Evolutionary conservation across 2,329 filamentous ascomycete genomes (phyloP).

Genomic region (Pseudogymnoascus verrucosus): DNA sequence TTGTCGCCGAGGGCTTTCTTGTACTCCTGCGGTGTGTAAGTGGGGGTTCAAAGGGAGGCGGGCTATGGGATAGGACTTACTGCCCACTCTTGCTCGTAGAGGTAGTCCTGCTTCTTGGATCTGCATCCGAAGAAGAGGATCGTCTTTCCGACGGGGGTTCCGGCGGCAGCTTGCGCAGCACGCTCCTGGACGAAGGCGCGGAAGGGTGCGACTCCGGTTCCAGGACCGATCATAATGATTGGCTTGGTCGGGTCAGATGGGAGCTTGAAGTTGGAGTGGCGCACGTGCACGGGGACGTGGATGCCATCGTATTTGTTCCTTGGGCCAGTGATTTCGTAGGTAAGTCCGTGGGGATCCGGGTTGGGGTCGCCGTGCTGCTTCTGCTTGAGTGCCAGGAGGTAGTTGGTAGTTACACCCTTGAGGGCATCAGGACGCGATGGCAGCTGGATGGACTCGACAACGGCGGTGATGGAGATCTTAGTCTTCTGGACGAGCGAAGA

Average conservation of each 20-base stretch:
- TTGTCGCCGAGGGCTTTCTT: conserved; percentile 76
- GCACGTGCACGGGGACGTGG: conserved; percentile 88
- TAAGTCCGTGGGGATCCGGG: conserved; percentile 74
- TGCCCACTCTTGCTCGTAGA: conserved; percentile 89
- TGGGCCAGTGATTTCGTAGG: conserved; percentile 80
- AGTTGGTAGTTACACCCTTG: conserved; percentile 95
- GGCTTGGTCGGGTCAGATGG: conserved; percentile 92
- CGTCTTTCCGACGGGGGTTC: conserved; percentile 76
- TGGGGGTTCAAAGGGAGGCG: background rate
- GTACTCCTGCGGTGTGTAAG: conserved; percentile 55
- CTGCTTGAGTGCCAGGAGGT: conserved; percentile 86
- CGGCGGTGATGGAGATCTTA: conserved; percentile 89
- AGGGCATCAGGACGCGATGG: conserved; percentile 70
- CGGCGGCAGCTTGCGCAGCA: conserved; percentile 70
- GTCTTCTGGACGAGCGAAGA: conserved; percentile 90
- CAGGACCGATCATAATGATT: conserved; percentile 91
- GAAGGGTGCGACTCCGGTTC: conserved; percentile 95
- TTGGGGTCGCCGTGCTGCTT: conserved; percentile 86
- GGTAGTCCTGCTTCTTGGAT: conserved; percentile 78
- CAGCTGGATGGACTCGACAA: conserved; percentile 77
- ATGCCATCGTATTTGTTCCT: conserved; percentile 96
- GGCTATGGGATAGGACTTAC: conserved; percentile 45
- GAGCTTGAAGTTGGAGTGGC: conserved; percentile 98
- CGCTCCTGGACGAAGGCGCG: conserved; percentile 91
- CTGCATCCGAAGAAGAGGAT: conserved; percentile 94